A percentile compares a stretch with the other conserved stretches of the same genome.
phyloP scores from a whole-genome alignment of 768 basidiomycete genomes.

The Lactarius trivialis region DNA sequence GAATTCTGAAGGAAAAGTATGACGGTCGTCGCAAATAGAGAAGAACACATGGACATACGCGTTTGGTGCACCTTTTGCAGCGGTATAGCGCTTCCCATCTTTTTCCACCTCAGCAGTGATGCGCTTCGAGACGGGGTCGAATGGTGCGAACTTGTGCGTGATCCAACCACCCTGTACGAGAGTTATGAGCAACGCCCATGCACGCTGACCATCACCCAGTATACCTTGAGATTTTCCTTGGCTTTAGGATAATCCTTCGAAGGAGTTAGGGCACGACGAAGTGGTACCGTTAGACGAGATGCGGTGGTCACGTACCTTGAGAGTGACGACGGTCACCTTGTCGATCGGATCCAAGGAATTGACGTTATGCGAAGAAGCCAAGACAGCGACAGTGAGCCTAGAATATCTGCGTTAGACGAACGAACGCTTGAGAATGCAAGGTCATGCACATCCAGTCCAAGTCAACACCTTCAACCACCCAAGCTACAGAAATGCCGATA shows the following conservation, averaged over 20 bases:
- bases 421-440: slow-evolving; percentile 1
- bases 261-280: not conserved
- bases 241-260: slow-evolving; percentile 38
- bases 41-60: slow-evolving; percentile 25
- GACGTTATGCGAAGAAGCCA: slow-evolving; percentile 43
- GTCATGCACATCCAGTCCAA: slow-evolving; percentile 28
- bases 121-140: slow-evolving; percentile 46
- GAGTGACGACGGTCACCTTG: slow-evolving; percentile 39
- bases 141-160: slow-evolving; percentile 41
- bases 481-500: slow-evolving; percentile 11
- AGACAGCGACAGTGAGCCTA: slow-evolving; percentile 36
- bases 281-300: not conserved
- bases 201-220: not conserved
- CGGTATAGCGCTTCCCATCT: slow-evolving; percentile 37
- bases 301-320: slow-evolving; percentile 28
- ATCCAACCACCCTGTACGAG: slow-evolving; percentile 35
- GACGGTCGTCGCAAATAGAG: not conserved
- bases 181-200: not conserved
- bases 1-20: slow-evolving; percentile 29
- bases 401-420: not conserved
- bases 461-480: slow-evolving; percentile 28
- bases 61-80: slow-evolving; percentile 44
- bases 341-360: slow-evolving; percentile 44
- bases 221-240: slow-evolving; percentile 30
- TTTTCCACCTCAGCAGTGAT: slow-evolving; percentile 43